phyloP scores from a whole-genome alignment of 179 eudicot genomes.

The Kewa caespitosa region DNA sequence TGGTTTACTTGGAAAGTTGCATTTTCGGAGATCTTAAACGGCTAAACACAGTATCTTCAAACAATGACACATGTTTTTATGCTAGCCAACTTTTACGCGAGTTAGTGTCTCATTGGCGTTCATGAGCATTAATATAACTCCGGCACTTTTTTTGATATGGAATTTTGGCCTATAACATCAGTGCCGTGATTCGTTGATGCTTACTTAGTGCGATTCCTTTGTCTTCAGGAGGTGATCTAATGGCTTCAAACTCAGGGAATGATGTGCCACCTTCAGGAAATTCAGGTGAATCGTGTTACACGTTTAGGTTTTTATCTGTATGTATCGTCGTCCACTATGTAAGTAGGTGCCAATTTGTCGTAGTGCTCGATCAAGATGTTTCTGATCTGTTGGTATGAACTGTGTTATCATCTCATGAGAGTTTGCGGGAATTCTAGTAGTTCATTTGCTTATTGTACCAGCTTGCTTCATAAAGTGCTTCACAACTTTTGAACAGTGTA shows the following conservation, averaged over 20 bases:
- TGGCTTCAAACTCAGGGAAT: conserved; percentile 52
- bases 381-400: no score
- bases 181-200: neutral
- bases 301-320: neutral
- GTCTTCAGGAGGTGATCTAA: conserved; percentile 22
- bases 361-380: no score
- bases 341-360: neutral
- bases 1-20: no score
- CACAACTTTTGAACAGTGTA: no score
- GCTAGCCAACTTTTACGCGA: neutral
- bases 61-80: neutral
- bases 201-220: neutral
- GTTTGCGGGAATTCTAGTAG: no score
- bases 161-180: neutral
- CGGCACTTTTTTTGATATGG: neutral
- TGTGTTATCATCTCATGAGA: no score
- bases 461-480: no score
- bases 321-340: neutral
- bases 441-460: no score
- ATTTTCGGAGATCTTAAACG: no score
- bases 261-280: conserved; percentile 29
- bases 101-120: neutral
- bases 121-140: neutral
- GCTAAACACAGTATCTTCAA: no score
- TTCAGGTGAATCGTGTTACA: conserved; percentile 29